Percentiles rank a stretch among this genome's conserved stretches.
Conservation (phyloP, 176 grass and related monocot genomes). For the Oryza coarctata region DNA sequence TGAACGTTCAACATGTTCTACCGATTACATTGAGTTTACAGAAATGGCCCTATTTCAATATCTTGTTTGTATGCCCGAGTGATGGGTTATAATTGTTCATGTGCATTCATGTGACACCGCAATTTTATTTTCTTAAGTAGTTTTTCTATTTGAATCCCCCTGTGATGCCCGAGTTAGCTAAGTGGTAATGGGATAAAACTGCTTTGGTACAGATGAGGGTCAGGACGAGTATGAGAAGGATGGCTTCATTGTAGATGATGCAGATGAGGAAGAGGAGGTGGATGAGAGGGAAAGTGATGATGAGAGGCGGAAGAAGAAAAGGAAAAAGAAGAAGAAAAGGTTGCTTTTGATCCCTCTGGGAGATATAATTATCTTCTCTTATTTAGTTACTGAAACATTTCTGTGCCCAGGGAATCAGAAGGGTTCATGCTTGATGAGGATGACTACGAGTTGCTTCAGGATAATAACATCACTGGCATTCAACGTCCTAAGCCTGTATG, state of each 20-base stretch:
- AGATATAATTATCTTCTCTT: constrained; percentile 14
- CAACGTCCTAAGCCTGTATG: constrained; percentile 75
- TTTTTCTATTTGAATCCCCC: not conserved
- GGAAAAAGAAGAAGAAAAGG: constrained; percentile 78
- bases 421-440: constrained; percentile 90
- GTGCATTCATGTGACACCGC: not conserved
- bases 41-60: not conserved
- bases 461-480: constrained; percentile 89
- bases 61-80: not conserved
- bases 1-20: not conserved
- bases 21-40: not conserved
- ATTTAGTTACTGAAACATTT: constrained; percentile 31
- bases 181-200: not conserved
- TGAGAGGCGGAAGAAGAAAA: constrained; percentile 82
- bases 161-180: not conserved
- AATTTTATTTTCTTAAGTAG: not conserved
- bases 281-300: constrained; percentile 68
- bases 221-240: constrained; percentile 94
- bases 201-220: constrained; percentile 60
- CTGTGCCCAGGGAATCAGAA: constrained; percentile 64
- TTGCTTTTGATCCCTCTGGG: not conserved
- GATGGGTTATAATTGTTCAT: not conserved
- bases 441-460: constrained; percentile 96
- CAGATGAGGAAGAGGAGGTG: constrained; percentile 79
- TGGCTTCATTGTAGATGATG: constrained; percentile 97